Evolutionary conservation across 345 rosid genomes (phyloP).

Genomic region (Crucihimalaya himalaica): DNA sequence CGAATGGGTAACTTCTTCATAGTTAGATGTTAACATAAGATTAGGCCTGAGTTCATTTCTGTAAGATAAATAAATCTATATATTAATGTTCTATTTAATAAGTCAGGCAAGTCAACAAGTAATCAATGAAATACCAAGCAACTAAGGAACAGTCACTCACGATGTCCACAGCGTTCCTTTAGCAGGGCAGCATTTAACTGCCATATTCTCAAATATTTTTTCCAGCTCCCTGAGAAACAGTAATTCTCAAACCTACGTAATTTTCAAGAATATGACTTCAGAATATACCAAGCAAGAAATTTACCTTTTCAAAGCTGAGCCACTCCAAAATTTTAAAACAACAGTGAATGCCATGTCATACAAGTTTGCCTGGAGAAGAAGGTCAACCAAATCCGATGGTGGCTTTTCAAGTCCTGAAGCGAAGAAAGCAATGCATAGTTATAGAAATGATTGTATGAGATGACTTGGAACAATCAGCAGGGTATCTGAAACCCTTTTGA

Average conservation of each 20-base stretch:
- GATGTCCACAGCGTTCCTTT: constrained; percentile 44
- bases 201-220: constrained; percentile 69
- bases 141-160: constrained; percentile 32
- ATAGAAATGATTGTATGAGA: constrained; percentile 1
- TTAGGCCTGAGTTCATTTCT: constrained; percentile 51
- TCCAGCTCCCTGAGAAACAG: constrained; percentile 73
- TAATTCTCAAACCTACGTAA: constrained; percentile 17
- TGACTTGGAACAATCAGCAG: constrained; percentile 14
- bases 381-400: constrained; percentile 75
- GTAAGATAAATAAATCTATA: constrained; percentile 20
- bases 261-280: constrained; percentile 3
- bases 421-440: constrained; percentile 27
- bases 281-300: constrained; percentile 30
- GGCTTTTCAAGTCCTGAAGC: constrained; percentile 52
- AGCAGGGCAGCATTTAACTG: constrained; percentile 80
- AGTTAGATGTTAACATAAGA: constrained; percentile 64
- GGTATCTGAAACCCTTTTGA: constrained; percentile 6
- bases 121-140: constrained; percentile 21
- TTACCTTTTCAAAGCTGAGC: constrained; percentile 71
- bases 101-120: constrained; percentile 21
- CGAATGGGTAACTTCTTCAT: constrained; percentile 58
- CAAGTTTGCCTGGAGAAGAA: constrained; percentile 67
- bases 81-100: neutral
- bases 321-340: constrained; percentile 78
- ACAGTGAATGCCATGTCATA: constrained; percentile 90